Evolutionary conservation across 768 basidiomycete genomes (phyloP), one percentile per base, ranked within the genome.

Genomic region (Lanmaoa pseudosensibilis): DNA sequence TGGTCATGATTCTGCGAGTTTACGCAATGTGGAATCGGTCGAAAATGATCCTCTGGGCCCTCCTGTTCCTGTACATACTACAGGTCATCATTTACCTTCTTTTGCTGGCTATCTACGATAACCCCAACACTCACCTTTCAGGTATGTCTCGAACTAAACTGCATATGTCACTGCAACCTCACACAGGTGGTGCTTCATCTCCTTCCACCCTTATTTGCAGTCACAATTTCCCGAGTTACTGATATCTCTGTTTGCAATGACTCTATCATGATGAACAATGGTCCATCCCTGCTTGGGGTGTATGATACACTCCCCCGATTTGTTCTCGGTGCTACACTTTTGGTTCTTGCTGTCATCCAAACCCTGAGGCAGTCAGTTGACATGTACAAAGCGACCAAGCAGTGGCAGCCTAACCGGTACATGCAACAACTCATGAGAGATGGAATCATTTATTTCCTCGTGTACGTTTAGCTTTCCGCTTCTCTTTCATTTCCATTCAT

Each of bases 11-110:
- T 6, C 8, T 47, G 19, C 46, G 32, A 12, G 46, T 47, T 4
- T 32, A 47, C 21, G 46, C 46, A 21, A 47, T 47, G 32, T 47
- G 46, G 46, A 47, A 47, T 33, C 33, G 10, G 11, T 47, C 46
- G 4, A 34, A 34, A 34, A 21, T 0, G 5, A 34, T 47, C 2
- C 19, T 47, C 11, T 21, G 8, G 4, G 1, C 15, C 23, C 43
- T 44, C 15, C 43, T 44, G 9, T 44, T 16, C 15, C 16, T 44
- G 0, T 25, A 44, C 9, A 21, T 44, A 9, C 7, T 16, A 1
- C 41, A 43, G 23, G 41, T 25, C 9, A 25, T 43, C 18, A 1
- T 4, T 13, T 25, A 30, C 11, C 23, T 33, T 18, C 9, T 51
- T 6, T 5, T 16, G 9, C 4, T 8, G 16, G 19, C 9, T 4